Evolutionary conservation across 2,329 filamentous ascomycete species (phyloP).

Genomic region (Neonectria magnoliae): DNA sequence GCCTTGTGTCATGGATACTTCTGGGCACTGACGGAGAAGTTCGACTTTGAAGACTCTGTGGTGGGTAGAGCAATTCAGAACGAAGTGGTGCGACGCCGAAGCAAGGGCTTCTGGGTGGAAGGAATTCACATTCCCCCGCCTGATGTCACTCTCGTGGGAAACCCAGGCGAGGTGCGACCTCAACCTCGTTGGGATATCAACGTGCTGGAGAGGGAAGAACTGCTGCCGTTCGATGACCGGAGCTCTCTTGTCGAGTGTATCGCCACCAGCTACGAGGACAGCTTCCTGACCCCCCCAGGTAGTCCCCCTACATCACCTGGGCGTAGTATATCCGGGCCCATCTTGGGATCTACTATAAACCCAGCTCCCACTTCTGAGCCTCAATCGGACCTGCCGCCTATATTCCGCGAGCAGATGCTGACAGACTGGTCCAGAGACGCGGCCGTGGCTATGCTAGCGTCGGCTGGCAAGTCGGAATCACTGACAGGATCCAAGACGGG

Average conservation of each 20-base stretch:
- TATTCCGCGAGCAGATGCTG: slow-evolving; percentile 79
- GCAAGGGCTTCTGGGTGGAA: slow-evolving; percentile 81
- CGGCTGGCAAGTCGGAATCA: slow-evolving; percentile 76
- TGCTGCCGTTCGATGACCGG: slow-evolving; percentile 81
- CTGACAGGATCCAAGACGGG: slow-evolving; percentile 78
- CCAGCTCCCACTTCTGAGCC: slow-evolving; percentile 50
- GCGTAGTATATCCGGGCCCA: slow-evolving; percentile 70
- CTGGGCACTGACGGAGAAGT: slow-evolving; percentile 80
- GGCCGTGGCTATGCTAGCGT: slow-evolving; percentile 74
- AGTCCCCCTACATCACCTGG: slow-evolving; percentile 78
- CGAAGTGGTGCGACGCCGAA: slow-evolving; percentile 79
- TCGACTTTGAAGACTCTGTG: slow-evolving; percentile 76
- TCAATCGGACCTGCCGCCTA: slow-evolving; percentile 69
- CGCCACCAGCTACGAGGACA: slow-evolving; percentile 74
- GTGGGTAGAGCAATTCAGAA: slow-evolving; percentile 77
- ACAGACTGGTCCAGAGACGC: slow-evolving; percentile 82
- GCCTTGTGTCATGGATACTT: slow-evolving; percentile 91
- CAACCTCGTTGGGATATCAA: slow-evolving; percentile 60
- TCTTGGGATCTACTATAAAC: slow-evolving; percentile 62
- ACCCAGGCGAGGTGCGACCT: slow-evolving; percentile 57
- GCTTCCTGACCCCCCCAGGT: slow-evolving; percentile 69
- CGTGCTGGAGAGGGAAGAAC: slow-evolving; percentile 68
- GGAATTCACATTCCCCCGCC: slow-evolving; percentile 77
- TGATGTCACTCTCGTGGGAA: slow-evolving; percentile 68
- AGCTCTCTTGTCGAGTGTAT: slow-evolving; percentile 78